Evolutionary conservation across 1,139 yeast species (phyloP), one percentile per base, ranked within the genome.

Genomic region (Candida sp.): DNA sequence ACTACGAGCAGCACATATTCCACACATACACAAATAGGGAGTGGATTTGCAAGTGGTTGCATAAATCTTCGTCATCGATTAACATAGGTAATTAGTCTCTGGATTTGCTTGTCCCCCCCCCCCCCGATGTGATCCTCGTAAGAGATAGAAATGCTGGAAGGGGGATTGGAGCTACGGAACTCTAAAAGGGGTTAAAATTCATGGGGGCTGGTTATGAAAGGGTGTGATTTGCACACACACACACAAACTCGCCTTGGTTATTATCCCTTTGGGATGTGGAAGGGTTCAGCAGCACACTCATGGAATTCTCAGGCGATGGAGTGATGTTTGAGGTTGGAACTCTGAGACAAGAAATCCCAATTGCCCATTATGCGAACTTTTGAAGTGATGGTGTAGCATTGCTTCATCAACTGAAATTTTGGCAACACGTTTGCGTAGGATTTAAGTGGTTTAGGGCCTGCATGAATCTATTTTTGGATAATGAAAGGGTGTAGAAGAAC

Each of bases 321-420:
- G 17, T 17, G 17, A 17, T 17, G 17, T 17, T 17, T 17, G 17
- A 17, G 17, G 17, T 17, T 17, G 17, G 17, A 17, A 17, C 17
- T 17, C 17, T 17, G 17, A 17, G 17, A 17, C 17, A 17, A 17
- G 17, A 17, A 17, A 17, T 17, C 17, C 17, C 17, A 17, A 17
- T 17, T 17, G 17, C 17, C 5, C n/a, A 33, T 17, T 37, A 9
- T 23, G n/a, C 26, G 41, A 23, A 23, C 28, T 23, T 9, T 37
- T 22, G 23, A 22, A 23, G 5, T 37, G 17, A 37, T 23, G 30
- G 41, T 37, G 30, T 23, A 37, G 26, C 41, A 17, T 23, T 25
- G 41, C 41, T 37, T 26, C 42, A 26, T 25, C 32, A 26, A 11
- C 42, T 38, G 32, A 38, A 38, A 38, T 38, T 38, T 26, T n/a